phyloP scores from a whole-genome alignment of 805 yeast genomes.

The Spathaspora passalidarum region DNA sequence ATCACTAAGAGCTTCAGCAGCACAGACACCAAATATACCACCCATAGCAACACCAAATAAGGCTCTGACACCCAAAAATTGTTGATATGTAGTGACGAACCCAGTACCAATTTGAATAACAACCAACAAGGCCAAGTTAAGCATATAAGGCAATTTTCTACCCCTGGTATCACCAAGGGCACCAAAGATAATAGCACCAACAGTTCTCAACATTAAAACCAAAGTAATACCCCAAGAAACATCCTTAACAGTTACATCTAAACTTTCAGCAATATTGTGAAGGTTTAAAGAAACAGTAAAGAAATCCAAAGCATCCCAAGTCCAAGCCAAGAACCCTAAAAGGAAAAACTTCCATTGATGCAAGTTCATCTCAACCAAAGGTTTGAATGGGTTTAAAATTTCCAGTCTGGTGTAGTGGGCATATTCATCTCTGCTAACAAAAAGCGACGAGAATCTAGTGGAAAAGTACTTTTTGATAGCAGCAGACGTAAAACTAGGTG shows the following conservation, averaged over 20 bases:
- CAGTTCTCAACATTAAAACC: constrained; percentile 68
- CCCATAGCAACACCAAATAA: constrained; percentile 72
- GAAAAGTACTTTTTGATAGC: constrained; percentile 27
- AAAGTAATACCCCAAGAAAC: constrained; percentile 74
- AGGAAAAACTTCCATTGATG: constrained; percentile 56
- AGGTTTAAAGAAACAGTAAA: constrained; percentile 60
- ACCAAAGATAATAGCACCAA: constrained; percentile 70
- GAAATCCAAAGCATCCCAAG: constrained; percentile 72
- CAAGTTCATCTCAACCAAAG: constrained; percentile 30
- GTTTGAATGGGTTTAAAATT: constrained; percentile 45
- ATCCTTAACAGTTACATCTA: constrained; percentile 42
- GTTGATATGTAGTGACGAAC: constrained; percentile 54
- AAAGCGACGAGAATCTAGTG: constrained; percentile 49
- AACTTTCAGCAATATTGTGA: constrained; percentile 45
- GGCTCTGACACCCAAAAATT: constrained; percentile 61
- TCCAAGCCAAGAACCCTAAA: constrained; percentile 65
- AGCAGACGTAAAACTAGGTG: constrained; percentile 18
- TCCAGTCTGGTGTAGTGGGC: constrained; percentile 32
- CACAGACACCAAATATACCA: constrained; percentile 63
- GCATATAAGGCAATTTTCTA: constrained; percentile 64
- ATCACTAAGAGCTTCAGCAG: constrained; percentile 67
- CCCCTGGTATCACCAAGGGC: constrained; percentile 59
- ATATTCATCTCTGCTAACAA: constrained; percentile 43
- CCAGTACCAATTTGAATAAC: constrained; percentile 65
- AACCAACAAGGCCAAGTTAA: constrained; percentile 46